A percentile compares a stretch with the other conserved stretches of the same genome.
These are phyloP conservation scores for Pseudonectria buxi DNA, from an alignment of 2,329 filamentous ascomycete genomes.

Conservation along the genomic window DNA sequence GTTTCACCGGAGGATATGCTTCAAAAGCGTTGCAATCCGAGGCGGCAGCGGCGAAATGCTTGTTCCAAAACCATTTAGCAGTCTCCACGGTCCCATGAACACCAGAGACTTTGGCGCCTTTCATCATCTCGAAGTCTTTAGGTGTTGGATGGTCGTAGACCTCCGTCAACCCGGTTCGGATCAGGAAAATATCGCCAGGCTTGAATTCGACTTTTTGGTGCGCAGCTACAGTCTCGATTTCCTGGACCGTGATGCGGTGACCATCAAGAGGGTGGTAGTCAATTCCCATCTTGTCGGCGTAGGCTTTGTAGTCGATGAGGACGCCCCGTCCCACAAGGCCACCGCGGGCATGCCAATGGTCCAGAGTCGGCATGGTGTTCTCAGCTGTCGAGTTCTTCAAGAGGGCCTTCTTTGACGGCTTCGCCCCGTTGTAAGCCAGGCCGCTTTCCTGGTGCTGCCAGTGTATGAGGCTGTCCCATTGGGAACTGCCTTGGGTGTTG, in stretches of 20 bases:
- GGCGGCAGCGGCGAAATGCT: conserved; percentile 59
- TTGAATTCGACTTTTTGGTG: conserved; percentile 57
- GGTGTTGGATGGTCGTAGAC: conserved; percentile 42
- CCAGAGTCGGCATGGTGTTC: conserved; percentile 19
- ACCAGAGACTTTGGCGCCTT: conserved; percentile 25
- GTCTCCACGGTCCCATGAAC: conserved; percentile 44
- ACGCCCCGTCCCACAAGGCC: conserved; percentile 50
- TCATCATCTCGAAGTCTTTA: conserved; percentile 28
- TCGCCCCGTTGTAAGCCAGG: conserved; percentile 43
- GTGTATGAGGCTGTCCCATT: conserved; percentile 50
- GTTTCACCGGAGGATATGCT: conserved; percentile 47
- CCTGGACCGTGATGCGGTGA: conserved; percentile 45
- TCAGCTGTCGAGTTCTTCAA: conserved; percentile 14
- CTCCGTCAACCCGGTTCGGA: conserved; percentile 58
- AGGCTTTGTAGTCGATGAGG: conserved; percentile 47
- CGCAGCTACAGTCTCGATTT: conserved; percentile 52
- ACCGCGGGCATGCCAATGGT: conserved; percentile 45
- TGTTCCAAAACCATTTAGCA: conserved; percentile 62
- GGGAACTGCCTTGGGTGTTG: conserved; percentile 49
- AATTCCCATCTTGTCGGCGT: conserved; percentile 43
- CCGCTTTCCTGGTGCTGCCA: conserved; percentile 37
- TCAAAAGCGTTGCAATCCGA: conserved; percentile 60
- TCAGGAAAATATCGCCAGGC: conserved; percentile 59
- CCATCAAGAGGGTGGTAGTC: conserved; percentile 44
- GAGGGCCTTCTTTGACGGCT: conserved; percentile 30